These are phyloP conservation scores for Leccinum uliginosum DNA, from an alignment of 768 basidiomycete species.

Conservation along the genomic window DNA sequence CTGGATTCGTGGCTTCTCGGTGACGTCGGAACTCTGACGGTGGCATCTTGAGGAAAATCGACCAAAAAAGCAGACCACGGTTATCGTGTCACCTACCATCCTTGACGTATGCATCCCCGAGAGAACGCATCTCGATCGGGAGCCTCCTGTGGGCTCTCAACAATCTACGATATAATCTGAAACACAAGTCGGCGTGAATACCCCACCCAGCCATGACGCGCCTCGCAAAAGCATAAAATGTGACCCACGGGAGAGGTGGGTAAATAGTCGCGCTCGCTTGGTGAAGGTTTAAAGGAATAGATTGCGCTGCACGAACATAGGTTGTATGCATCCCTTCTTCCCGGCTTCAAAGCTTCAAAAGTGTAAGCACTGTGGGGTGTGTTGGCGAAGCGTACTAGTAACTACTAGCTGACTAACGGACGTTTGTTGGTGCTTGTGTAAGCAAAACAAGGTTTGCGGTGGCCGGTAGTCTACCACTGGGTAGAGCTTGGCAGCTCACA, in stretches of 20 bases:
- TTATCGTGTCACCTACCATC: slow-evolving; percentile 43
- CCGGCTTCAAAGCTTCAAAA: neutral
- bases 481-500: no score
- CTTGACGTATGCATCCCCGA: slow-evolving; percentile 87
- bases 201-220: neutral
- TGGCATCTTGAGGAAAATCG: slow-evolving; percentile 1
- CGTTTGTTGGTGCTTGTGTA: slow-evolving; percentile 2
- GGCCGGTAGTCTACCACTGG: no score
- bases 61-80: neutral
- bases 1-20: slow-evolving; percentile 72
- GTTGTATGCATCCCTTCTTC: slow-evolving; percentile 17
- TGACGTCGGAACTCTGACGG: slow-evolving; percentile 84
- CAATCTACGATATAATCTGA: slow-evolving; percentile 75
- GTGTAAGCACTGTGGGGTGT: neutral
- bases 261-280: slow-evolving; percentile 66
- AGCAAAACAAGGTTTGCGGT: neutral
- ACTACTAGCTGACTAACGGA: no score
- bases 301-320: slow-evolving; percentile 29
- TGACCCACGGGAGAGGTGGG: slow-evolving; percentile 75
- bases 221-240: neutral
- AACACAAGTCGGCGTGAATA: neutral
- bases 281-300: slow-evolving; percentile 54
- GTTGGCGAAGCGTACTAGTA: neutral
- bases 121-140: slow-evolving; percentile 72
- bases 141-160: slow-evolving; percentile 75